phyloP scores from a whole-genome alignment of 345 rosid species.

The Streptanthus diversifolius region DNA sequence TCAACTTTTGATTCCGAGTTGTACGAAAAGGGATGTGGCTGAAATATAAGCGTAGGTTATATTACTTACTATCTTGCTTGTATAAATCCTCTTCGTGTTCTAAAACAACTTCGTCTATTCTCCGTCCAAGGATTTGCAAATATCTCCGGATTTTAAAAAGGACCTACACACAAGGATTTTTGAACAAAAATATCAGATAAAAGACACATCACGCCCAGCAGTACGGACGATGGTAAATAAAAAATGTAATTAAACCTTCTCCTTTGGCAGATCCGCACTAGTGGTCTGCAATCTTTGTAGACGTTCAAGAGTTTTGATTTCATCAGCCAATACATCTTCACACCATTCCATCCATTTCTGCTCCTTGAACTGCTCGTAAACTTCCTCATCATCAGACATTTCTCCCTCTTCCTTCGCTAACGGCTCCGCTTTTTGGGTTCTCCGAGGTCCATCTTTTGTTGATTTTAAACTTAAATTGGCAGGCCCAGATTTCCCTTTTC shows the following conservation, averaged over 20 bases:
- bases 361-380: slow-evolving; percentile 95
- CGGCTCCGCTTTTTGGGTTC: slow-evolving; percentile 60
- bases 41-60: background rate
- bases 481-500: slow-evolving; percentile 53
- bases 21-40: background rate
- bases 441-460: slow-evolving; percentile 54
- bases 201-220: background rate
- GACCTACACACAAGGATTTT: slow-evolving; percentile 48
- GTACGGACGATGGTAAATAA: background rate
- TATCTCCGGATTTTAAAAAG: slow-evolving; percentile 90
- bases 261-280: slow-evolving; percentile 97
- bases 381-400: slow-evolving; percentile 95
- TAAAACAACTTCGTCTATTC: slow-evolving; percentile 75
- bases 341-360: slow-evolving; percentile 99
- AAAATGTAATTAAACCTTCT: slow-evolving; percentile 45
- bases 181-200: background rate
- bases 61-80: slow-evolving; percentile 80
- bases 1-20: background rate
- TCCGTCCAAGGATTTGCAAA: slow-evolving; percentile 82
- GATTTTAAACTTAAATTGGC: slow-evolving; percentile 37
- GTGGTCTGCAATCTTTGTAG: slow-evolving; percentile 84
- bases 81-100: slow-evolving; percentile 63
- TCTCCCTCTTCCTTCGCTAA: slow-evolving; percentile 97
- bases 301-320: slow-evolving; percentile 77
- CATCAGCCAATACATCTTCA: slow-evolving; percentile 82